Conservation (phyloP, 805 yeast genomes). For the Wickerhamiella musiphila region DNA sequence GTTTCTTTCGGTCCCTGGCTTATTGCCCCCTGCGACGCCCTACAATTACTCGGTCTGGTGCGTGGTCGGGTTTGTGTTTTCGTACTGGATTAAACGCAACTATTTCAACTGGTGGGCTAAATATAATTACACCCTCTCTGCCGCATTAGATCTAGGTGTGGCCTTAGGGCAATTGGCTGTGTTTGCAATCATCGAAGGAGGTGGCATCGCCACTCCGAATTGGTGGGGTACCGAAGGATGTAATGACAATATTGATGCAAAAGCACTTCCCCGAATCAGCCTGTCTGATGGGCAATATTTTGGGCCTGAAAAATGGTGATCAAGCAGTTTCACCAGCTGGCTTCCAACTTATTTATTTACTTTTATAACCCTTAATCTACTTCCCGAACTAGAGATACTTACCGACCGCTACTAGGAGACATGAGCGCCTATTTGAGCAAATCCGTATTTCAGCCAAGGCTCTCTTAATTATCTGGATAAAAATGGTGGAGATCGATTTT, state of each 20-base stretch:
- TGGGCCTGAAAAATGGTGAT: slow-evolving; percentile 32
- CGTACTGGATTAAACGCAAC: slow-evolving; percentile 36
- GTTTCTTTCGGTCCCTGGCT: slow-evolving; percentile 41
- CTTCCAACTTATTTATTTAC: slow-evolving; percentile 1
- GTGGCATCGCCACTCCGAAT: slow-evolving; percentile 23
- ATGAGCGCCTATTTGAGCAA: no score
- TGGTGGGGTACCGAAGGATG: slow-evolving; percentile 58
- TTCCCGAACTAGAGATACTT: neutral
- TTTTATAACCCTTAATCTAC: neutral
- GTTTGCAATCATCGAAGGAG: slow-evolving; percentile 32
- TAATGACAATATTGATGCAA: slow-evolving; percentile 24
- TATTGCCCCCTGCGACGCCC: slow-evolving; percentile 60
- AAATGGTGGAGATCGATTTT: no score
- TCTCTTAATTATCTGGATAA: no score
- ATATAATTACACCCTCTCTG: slow-evolving; percentile 49
- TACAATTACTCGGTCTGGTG: slow-evolving; percentile 46
- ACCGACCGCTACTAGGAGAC: no score
- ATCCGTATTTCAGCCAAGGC: no score
- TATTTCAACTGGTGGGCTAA: slow-evolving; percentile 62
- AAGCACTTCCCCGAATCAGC: slow-evolving; percentile 18
- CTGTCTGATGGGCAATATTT: slow-evolving; percentile 28
- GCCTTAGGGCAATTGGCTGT: slow-evolving; percentile 45
- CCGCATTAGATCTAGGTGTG: slow-evolving; percentile 50
- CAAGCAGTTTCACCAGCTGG: neutral
- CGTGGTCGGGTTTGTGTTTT: slow-evolving; percentile 37